phyloP scores from a whole-genome alignment of 192 early-diverging fungal species.

The Piromyces finnis region DNA sequence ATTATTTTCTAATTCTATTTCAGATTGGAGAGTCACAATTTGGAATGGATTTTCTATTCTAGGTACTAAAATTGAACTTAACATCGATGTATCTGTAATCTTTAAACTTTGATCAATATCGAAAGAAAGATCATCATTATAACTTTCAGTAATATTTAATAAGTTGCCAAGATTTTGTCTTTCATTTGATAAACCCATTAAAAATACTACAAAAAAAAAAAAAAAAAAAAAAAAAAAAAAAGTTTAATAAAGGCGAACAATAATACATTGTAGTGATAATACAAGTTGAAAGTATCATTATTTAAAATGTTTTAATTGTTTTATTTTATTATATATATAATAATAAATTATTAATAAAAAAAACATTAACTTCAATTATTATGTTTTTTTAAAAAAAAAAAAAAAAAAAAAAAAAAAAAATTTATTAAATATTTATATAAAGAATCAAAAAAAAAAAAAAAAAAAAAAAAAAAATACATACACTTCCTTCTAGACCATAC shows the following conservation, averaged over 20 bases:
- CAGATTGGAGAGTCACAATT: background rate
- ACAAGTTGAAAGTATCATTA: no score
- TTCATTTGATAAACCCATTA: background rate
- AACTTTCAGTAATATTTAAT: background rate
- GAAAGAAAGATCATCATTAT: background rate
- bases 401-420: no score
- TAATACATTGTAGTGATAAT: no score
- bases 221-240: no score
- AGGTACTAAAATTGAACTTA: background rate
- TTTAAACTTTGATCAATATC: background rate
- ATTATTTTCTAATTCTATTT: background rate
- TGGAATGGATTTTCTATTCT: background rate
- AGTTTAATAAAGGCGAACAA: no score
- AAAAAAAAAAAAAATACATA: background rate
- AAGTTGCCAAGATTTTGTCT: background rate
- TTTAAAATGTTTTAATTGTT: no score
- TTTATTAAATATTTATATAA: no score
- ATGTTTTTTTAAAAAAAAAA: background rate
- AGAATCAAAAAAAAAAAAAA: no score
- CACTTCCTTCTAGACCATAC: background rate
- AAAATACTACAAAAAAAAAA: background rate
- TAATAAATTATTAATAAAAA: no score
- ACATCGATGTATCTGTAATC: background rate
- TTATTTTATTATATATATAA: no score
- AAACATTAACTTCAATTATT: no score